Percentiles rank a stretch among this genome's conserved stretches.
phyloP scores from a whole-genome alignment of 2,329 filamentous ascomycete genomes.

The Leptographium lundbergii region DNA sequence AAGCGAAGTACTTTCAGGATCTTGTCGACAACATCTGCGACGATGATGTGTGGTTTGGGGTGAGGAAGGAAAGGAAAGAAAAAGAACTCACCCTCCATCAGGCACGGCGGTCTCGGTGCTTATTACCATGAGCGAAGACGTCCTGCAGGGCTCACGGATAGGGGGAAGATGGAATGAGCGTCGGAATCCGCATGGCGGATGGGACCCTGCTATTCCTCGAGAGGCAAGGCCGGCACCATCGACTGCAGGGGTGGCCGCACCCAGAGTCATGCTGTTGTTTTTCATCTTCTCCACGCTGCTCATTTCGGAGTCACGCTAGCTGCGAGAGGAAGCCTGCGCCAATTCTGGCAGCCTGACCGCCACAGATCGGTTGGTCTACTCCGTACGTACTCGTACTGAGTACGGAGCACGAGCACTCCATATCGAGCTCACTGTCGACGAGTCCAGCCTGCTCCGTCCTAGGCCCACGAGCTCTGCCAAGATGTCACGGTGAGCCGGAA shows the following conservation, averaged over 20 bases:
- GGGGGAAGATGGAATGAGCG: background rate
- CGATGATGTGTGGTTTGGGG: slow-evolving; percentile 27
- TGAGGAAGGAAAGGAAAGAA: slow-evolving; percentile 15
- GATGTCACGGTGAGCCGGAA: background rate
- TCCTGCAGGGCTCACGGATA: background rate
- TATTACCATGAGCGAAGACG: background rate
- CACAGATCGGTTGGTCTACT: too few species aligned
- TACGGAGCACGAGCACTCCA: too few species aligned
- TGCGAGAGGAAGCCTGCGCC: background rate
- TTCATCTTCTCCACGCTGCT: background rate
- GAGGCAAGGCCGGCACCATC: background rate
- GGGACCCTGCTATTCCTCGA: background rate
- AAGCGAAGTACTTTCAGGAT: slow-evolving; percentile 32
- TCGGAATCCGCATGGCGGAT: background rate
- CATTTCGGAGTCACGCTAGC: background rate
- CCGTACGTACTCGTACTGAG: background rate
- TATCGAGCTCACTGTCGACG: too few species aligned
- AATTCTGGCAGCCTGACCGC: background rate
- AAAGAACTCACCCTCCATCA: background rate
- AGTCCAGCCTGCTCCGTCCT: background rate
- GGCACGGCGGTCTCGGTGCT: background rate
- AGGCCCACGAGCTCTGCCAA: background rate
- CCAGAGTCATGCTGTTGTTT: background rate
- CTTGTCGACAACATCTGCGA: slow-evolving; percentile 38
- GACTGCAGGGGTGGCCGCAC: background rate